Percentiles rank a stretch among this genome's conserved stretches.
phyloP scores from a whole-genome alignment of 495 filamentous ascomycete genomes.

The Friedmanniomyces endolithicus region DNA sequence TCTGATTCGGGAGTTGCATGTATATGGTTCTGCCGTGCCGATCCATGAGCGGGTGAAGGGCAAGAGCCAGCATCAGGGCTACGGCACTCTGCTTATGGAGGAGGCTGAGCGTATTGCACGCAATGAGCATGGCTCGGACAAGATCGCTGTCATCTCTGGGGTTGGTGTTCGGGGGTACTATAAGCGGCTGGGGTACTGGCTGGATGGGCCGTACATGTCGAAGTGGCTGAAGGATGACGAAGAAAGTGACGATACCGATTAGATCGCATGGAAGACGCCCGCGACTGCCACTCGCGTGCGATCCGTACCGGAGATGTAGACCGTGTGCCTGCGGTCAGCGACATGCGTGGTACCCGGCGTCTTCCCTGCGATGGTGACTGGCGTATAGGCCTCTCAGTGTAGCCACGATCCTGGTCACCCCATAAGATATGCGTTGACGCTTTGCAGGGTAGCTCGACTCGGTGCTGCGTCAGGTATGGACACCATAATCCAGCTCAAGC shows the following conservation, averaged over 20 bases:
- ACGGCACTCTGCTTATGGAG: conserved; percentile 92
- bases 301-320: no score
- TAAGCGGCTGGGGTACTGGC: conserved; percentile 73
- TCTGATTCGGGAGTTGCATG: conserved; percentile 86
- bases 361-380: no score
- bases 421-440: conserved; percentile 79
- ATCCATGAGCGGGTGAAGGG: conserved; percentile 83
- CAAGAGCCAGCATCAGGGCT: conserved; percentile 98
- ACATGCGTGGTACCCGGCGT: no score
- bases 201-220: conserved; percentile 87
- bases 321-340: no score
- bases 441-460: conserved; percentile 66
- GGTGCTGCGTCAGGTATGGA: conserved; percentile 66
- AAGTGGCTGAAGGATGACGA: conserved; percentile 48
- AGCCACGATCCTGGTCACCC: neutral
- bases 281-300: no score
- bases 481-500: conserved; percentile 65
- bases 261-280: no score
- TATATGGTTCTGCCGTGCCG: conserved; percentile 91
- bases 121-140: conserved; percentile 81
- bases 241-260: conserved; percentile 34
- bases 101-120: conserved; percentile 90
- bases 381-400: no score
- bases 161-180: conserved; percentile 94
- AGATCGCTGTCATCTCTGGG: conserved; percentile 92